Conservation (phyloP, 176 grass and related monocot genomes). For the Hordeum vulgare region MorexV3_pseudomolecules_assembly NC_058520.1:366839942-366840441, state of each 20-base stretch:
- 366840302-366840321: no score
- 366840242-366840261: no score
- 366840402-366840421: no score
- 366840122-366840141: conserved; percentile 32
- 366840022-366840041: conserved; percentile 48
- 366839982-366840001: conserved; percentile 17
- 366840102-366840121: conserved; percentile 23
- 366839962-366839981: conserved; percentile 54
- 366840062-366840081: conserved; percentile 24
- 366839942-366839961: conserved; percentile 48
- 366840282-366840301: no score
- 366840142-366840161: background rate
- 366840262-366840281: no score
- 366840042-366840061: conserved; percentile 27
- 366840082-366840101: conserved; percentile 51
- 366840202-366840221: no score
- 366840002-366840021: conserved; percentile 23
- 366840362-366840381: no score
- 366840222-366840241: no score
- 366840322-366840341: no score
- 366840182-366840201: background rate
- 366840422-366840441: no score
- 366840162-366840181: background rate
- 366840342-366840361: no score
- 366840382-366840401: no score